A percentile compares a stretch with the other conserved stretches of the same genome.
These are phyloP conservation scores for Ocimum tenuiflorum DNA, from an alignment of 257 asterid species.

Conservation along the genomic window DNA sequence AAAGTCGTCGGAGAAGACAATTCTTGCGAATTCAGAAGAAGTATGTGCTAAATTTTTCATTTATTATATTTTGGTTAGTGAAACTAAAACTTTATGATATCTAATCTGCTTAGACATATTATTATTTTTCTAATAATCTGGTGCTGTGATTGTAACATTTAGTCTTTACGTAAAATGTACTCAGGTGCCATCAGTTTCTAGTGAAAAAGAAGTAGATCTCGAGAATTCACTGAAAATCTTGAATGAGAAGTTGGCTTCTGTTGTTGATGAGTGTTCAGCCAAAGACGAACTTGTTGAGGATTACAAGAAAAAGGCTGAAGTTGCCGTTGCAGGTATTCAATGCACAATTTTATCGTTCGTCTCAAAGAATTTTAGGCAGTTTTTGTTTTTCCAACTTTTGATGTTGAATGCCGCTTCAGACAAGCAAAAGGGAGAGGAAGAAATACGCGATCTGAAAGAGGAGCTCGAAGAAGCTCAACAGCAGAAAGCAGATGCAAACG, in stretches of 20 bases:
- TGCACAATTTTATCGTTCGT: too few relatives aligned
- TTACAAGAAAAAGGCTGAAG: constrained; percentile 34
- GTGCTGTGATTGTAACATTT: neutral
- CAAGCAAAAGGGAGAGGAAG: constrained; percentile 53
- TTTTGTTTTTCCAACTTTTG: neutral
- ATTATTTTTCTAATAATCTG: neutral
- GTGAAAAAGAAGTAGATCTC: constrained; percentile 48
- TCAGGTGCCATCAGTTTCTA: constrained; percentile 29
- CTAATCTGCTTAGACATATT: too few relatives aligned
- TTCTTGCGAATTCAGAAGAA: constrained; percentile 55
- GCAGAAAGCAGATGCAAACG: constrained; percentile 41
- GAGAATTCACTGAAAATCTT: constrained; percentile 45
- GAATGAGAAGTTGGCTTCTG: constrained; percentile 53
- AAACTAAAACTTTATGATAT: too few relatives aligned
- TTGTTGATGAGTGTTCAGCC: constrained; percentile 44
- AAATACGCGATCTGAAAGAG: constrained; percentile 27
- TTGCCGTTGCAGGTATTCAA: constrained; percentile 50
- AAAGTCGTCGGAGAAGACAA: constrained; percentile 58
- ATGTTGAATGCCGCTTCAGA: constrained; percentile 28
- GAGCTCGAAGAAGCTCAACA: constrained; percentile 42
- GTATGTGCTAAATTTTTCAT: constrained; percentile 30
- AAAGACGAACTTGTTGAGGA: constrained; percentile 45
- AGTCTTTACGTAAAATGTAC: neutral
- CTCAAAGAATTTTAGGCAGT: neutral
- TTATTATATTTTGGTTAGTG: neutral